Evolutionary conservation across 2,329 filamentous ascomycete species (phyloP).

Genomic region (Pseudonectria buxi): DNA sequence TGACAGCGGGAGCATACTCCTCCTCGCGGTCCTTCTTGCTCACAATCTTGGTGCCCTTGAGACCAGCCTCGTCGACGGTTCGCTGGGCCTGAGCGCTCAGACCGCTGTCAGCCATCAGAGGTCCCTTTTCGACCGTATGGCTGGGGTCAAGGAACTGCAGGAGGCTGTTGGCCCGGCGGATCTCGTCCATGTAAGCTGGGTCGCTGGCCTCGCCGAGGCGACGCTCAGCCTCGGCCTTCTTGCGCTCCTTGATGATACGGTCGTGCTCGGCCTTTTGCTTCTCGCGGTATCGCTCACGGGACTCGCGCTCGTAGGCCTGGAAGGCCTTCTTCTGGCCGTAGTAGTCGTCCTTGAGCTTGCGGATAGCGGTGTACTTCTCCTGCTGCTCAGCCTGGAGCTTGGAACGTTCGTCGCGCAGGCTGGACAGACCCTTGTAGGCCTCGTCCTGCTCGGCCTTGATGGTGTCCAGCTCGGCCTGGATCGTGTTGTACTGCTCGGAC

Average conservation of each 20-base stretch:
- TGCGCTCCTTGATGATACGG: conserved; percentile 61
- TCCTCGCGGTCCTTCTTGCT: conserved; percentile 87
- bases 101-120: conserved; percentile 58
- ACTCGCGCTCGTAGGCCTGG: conserved; percentile 76
- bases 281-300: conserved; percentile 68
- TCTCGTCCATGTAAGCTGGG: conserved; percentile 88
- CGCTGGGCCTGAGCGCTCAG: conserved; percentile 74
- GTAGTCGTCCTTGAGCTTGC: conserved; percentile 85
- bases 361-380: conserved; percentile 74
- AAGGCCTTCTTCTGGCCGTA: conserved; percentile 76
- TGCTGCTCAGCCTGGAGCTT: conserved; percentile 81
- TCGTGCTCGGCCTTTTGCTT: conserved; percentile 76
- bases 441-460: conserved; percentile 92
- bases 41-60: conserved; percentile 78
- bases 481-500: conserved; percentile 75
- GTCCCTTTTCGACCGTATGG: conserved; percentile 58
- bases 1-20: conserved; percentile 72
- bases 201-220: conserved; percentile 75
- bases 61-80: conserved; percentile 73
- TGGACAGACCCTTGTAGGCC: conserved; percentile 80
- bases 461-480: conserved; percentile 79
- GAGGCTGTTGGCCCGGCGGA: conserved; percentile 78
- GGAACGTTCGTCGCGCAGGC: conserved; percentile 76
- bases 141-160: conserved; percentile 87
- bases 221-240: conserved; percentile 68